These are phyloP conservation scores for Didymella arachidicola DNA, from an alignment of 2,329 filamentous ascomycete species.

Conservation along the genomic window DNA sequence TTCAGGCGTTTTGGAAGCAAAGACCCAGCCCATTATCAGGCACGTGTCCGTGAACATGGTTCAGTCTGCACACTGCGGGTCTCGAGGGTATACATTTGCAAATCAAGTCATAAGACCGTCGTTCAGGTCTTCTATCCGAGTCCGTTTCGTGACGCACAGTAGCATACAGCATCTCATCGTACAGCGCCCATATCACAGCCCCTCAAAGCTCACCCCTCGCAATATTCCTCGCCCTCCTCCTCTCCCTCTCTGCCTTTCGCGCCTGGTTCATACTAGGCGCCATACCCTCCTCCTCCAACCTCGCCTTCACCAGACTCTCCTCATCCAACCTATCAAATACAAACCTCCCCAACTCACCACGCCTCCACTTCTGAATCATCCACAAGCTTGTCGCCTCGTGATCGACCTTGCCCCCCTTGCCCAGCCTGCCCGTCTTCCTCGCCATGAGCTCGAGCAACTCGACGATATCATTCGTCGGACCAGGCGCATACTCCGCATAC, in stretches of 20 bases:
- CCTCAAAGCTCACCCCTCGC: conserved; percentile 31
- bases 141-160: neutral
- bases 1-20: neutral
- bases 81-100: neutral
- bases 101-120: neutral
- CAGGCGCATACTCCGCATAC: conserved; percentile 71
- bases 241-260: conserved; percentile 70
- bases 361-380: conserved; percentile 82
- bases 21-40: neutral
- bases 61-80: neutral
- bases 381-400: conserved; percentile 77
- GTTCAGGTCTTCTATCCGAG: neutral
- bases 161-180: neutral
- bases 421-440: conserved; percentile 75
- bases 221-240: conserved; percentile 39
- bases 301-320: conserved; percentile 63
- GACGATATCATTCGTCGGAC: conserved; percentile 84
- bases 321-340: conserved; percentile 78
- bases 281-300: conserved; percentile 56
- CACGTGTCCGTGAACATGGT: neutral
- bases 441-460: conserved; percentile 76
- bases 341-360: conserved; percentile 77
- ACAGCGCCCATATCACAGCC: neutral
- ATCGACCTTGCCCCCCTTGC: conserved; percentile 74
- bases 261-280: conserved; percentile 72